Conservation (phyloP, 768 basidiomycete species). For the Amanita phalloides region DNA sequence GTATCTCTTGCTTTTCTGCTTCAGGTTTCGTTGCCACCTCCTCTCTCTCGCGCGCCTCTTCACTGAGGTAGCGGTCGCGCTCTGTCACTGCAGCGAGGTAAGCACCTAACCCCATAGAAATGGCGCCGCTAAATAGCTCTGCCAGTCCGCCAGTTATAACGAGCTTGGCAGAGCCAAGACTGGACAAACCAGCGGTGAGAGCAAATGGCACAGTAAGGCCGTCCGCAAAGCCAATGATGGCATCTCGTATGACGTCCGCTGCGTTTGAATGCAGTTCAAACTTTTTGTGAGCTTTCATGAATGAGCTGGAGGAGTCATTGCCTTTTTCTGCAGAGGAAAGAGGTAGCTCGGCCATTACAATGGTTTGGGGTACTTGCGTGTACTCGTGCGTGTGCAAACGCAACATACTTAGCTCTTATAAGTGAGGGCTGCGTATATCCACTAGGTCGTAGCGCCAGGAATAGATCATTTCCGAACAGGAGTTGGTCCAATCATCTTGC, state of each 20-base stretch:
- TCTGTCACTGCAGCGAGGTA: conserved; percentile 2
- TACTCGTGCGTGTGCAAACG: no score
- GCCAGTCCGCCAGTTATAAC: neutral
- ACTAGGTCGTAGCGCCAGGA: no score
- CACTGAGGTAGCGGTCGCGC: conserved; percentile 1
- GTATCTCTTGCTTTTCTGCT: neutral
- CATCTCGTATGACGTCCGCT: neutral
- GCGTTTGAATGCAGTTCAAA: neutral
- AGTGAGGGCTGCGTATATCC: no score
- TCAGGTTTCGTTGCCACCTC: neutral
- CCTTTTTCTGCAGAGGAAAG: neutral
- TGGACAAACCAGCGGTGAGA: conserved; percentile 1
- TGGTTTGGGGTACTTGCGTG: neutral
- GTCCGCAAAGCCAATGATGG: conserved; percentile 1
- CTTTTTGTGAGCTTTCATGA: neutral
- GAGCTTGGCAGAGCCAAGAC: neutral
- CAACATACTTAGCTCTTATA: no score
- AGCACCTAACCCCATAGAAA: neutral
- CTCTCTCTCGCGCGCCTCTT: neutral
- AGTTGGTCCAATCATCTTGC: no score
- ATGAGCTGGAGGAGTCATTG: neutral
- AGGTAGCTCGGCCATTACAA: neutral
- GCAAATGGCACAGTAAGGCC: conserved; percentile 1
- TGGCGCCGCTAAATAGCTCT: conserved; percentile 1
- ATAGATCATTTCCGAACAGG: no score